Base-by-base conservation (phyloP, 2,329 filamentous ascomycete genomes). In the Fusarium bactridioides region DNA sequence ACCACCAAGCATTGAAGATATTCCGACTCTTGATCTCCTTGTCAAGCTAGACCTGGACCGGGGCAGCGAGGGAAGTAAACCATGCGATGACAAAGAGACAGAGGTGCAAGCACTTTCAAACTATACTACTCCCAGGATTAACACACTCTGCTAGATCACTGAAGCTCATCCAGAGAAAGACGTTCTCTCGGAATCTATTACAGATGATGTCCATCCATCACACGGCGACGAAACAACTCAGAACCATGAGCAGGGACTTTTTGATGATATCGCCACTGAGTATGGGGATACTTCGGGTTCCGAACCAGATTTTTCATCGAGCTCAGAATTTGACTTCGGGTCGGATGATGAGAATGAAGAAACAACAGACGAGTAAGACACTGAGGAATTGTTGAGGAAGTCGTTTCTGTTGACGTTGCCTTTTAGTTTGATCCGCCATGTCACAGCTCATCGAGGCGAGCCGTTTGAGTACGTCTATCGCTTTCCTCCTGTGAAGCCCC, bases 271-370 rank as follows among this genome's bases (percentile, higher is more conserved):
- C 13, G 53, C 35, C 5, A 61, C 61, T 3, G 74, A 76, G 21
- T 64, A 68, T 16, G 61, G 61, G 12, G 70, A 62, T 13, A 73
- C 72, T 8, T 75, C 74, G 7, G 73, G 69, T n/a, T 77, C 76
- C 18, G 76, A 76, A 16, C 59, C 50, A 11, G 73, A 44, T 16
- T 75, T 69, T 11, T 44, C 63, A 7, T 76, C 72, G 4, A 73
- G 76, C 53, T 67, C 66, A 10, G 75, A 76, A 21, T 64, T 58
- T 25, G 70, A 76, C 13, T 64, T 56, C n/a, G 67, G 63, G 47
- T 69, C 62, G 11, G 74, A 75, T 13, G 64, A 77, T 25, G 75
- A 76, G 23, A 69, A 76, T 23, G 72, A 76, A 23, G 65, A 75
- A 31, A 67, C 67, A 31, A 69, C 62, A 21, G 57, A 75, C n/a